Base-by-base conservation (phyloP, 148 eudicot species). In the Rhododendron kiyosumense region DNA sequence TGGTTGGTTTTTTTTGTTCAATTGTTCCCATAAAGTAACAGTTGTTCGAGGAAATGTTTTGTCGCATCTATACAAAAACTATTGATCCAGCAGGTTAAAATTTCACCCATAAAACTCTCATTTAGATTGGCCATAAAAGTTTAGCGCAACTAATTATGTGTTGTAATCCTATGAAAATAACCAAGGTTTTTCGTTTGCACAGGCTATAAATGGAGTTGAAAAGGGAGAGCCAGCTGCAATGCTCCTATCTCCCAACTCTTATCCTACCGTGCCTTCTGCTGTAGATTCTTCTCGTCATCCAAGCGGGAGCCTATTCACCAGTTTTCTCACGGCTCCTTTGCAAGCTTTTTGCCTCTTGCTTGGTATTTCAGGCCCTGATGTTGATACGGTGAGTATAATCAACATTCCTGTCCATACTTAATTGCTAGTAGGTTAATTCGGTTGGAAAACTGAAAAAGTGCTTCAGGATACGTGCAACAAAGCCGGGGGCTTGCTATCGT, bases 291-390 rank as follows among this genome's bases (percentile, higher is more conserved):
- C 92, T 87, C 91, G 90, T 81, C 93, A 88, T 57, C 87, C 89
- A 73, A 90, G 88, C 63, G 99, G 99, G 85, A 95, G 96, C 92
- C 90, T 92, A 84, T 96, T 96, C 88, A 95, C 99, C 85, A 86
- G 88, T 76, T 96, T 96, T 89, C 94, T 96, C 73, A 92, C 96
- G 48, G 90, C 94, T 89, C 98, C 99, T 82, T 84, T 94, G 89
- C 96, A 92, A 88, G 94, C 97, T 24, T 92, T 96, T 79, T 92
- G 94, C 87, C 89, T 91, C 59, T 87, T 95, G 82, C 93, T 94
- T 59, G 98, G 98, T 81, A 87, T 93, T 87, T 87, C 94, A 57
- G 92, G 94, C 87, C 86, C 94, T 63, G 95, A 92, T 85, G 54
- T 92, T 79, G 92, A 93, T 75, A 90, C 80, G 93, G 98, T 96